phyloP scores from a whole-genome alignment of 129 eudicot genomes.

The Erigeron canadensis region DNA sequence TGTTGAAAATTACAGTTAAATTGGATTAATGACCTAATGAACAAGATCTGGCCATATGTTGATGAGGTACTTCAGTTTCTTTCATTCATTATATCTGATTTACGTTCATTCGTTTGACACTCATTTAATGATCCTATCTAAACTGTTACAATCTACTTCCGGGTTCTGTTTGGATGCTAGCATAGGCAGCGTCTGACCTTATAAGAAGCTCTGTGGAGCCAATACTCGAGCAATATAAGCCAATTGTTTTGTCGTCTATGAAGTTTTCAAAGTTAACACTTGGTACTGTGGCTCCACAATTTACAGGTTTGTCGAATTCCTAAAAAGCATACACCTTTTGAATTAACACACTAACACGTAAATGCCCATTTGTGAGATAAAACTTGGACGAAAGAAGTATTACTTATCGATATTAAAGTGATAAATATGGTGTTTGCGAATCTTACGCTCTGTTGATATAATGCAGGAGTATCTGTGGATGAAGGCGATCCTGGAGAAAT shows the following conservation, averaged over 20 bases:
- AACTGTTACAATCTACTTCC: constrained; percentile 18
- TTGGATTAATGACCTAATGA: constrained; percentile 75
- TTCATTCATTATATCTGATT: not conserved
- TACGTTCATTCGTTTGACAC: no score
- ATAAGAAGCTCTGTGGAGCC: constrained; percentile 91
- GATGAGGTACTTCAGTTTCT: constrained; percentile 49
- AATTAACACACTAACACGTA: no score
- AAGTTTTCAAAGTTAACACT: constrained; percentile 83
- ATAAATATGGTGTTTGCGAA: constrained; percentile 18
- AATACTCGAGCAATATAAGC: constrained; percentile 82
- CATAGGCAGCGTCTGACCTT: constrained; percentile 91
- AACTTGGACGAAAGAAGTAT: no score
- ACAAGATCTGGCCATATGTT: constrained; percentile 93
- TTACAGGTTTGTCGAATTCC: constrained; percentile 56
- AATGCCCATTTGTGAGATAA: not conserved
- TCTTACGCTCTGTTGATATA: constrained; percentile 5
- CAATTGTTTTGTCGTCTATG: constrained; percentile 59
- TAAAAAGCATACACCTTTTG: not conserved
- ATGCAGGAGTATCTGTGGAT: constrained; percentile 64
- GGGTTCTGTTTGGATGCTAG: constrained; percentile 32
- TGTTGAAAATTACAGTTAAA: constrained; percentile 47
- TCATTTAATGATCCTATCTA: constrained; percentile 1
- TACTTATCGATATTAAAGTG: not conserved
- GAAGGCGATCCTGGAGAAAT: constrained; percentile 59
- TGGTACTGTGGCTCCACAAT: constrained; percentile 95